Percentiles rank a stretch among this genome's conserved stretches.
These are phyloP conservation scores for Cephaloascus fragrans DNA, from an alignment of 805 yeast genomes.

Conservation along the genomic window DNA sequence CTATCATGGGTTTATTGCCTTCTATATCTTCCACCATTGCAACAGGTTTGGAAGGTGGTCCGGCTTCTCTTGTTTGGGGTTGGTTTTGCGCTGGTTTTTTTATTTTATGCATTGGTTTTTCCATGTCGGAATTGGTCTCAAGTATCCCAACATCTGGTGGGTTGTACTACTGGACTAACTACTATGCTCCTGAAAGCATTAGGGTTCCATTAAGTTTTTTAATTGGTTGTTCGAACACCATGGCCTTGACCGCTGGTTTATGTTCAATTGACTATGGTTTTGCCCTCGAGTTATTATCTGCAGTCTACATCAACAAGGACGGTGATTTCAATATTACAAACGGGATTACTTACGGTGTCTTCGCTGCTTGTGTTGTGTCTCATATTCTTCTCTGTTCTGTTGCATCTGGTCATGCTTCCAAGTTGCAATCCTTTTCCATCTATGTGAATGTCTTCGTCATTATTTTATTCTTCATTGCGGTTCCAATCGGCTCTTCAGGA, in stretches of 20 bases:
- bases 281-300: slow-evolving; percentile 47
- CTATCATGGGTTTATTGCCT: slow-evolving; percentile 64
- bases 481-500: slow-evolving; percentile 48
- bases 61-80: slow-evolving; percentile 62
- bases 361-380: slow-evolving; percentile 46
- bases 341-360: slow-evolving; percentile 53
- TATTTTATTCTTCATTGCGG: slow-evolving; percentile 46
- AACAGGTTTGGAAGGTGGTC: slow-evolving; percentile 51
- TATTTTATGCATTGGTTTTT: slow-evolving; percentile 46
- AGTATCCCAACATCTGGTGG: slow-evolving; percentile 75
- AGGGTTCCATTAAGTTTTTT: slow-evolving; percentile 48
- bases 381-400: slow-evolving; percentile 45
- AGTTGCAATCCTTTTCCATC: slow-evolving; percentile 51
- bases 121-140: slow-evolving; percentile 59
- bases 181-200: slow-evolving; percentile 47
- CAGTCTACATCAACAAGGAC: slow-evolving; percentile 43
- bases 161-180: slow-evolving; percentile 57
- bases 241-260: slow-evolving; percentile 57
- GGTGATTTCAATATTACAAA: slow-evolving; percentile 46
- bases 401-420: slow-evolving; percentile 47
- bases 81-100: slow-evolving; percentile 54
- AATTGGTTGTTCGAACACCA: slow-evolving; percentile 58
- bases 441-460: slow-evolving; percentile 42
- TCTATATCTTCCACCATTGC: slow-evolving; percentile 48
- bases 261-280: slow-evolving; percentile 67